These are phyloP conservation scores for Diplodia sapinea DNA, from an alignment of 2,329 filamentous ascomycete genomes.

Conservation along the genomic window DNA sequence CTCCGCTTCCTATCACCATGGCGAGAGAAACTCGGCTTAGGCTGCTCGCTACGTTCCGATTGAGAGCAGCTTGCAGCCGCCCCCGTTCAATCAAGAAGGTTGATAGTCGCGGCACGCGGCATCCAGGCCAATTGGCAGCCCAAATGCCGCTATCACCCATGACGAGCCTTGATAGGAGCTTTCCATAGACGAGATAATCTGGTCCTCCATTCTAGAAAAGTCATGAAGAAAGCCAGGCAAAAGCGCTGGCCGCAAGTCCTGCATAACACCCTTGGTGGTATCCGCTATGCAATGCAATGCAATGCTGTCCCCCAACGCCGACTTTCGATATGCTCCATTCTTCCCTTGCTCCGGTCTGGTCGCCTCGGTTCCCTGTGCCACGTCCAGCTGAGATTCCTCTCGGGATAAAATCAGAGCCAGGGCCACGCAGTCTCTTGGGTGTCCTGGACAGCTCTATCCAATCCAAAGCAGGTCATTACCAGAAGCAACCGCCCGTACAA, in stretches of 20 bases:
- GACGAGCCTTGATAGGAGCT: constrained; percentile 13
- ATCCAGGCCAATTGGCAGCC: constrained; percentile 17
- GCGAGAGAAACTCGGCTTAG: constrained; percentile 21
- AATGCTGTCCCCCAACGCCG: constrained; percentile 31
- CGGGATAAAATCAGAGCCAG: neutral
- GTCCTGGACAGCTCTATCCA: constrained; percentile 11
- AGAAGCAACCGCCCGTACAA: constrained; percentile 1
- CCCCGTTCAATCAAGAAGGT: constrained; percentile 26
- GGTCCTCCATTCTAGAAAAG: constrained; percentile 23
- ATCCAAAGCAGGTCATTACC: neutral
- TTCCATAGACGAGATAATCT: constrained; percentile 18
- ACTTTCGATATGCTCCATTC: constrained; percentile 26
- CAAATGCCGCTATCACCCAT: neutral
- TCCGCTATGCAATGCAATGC: constrained; percentile 32
- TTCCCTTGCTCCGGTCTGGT: constrained; percentile 7
- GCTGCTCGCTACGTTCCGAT: constrained; percentile 4
- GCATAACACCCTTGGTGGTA: constrained; percentile 28
- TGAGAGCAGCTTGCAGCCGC: constrained; percentile 12
- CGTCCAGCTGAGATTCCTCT: neutral
- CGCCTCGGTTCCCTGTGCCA: constrained; percentile 1
- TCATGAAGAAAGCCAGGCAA: constrained; percentile 19
- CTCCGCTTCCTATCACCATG: constrained; percentile 20
- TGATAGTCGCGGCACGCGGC: constrained; percentile 26
- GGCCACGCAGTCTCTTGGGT: neutral
- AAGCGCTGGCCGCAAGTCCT: constrained; percentile 23